Conservation (phyloP, 139 green algal genomes). For the Gonium pectorale region DNA sequence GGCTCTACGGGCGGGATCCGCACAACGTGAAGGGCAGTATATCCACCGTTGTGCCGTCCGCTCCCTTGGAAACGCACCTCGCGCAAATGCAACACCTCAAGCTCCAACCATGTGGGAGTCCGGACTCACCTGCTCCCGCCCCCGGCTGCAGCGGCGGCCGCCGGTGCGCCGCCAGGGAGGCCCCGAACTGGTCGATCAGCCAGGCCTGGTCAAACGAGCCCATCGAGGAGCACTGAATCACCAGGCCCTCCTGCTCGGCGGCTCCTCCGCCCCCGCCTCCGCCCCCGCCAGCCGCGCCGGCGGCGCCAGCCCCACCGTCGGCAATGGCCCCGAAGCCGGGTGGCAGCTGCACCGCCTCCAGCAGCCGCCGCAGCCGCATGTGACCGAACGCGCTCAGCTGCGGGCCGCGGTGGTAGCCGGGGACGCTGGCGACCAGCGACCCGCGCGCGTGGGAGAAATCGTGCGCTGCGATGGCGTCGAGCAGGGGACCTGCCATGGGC, state of each 20-base stretch:
- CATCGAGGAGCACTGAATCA: slow-evolving; percentile 80
- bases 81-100: no score
- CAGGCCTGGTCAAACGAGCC: slow-evolving; percentile 74
- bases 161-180: slow-evolving; percentile 59
- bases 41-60: no score
- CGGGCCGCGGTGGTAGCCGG: slow-evolving; percentile 66
- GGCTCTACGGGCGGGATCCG: no score
- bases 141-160: background rate
- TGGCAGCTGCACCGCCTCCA: slow-evolving; percentile 54
- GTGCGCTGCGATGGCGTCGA: slow-evolving; percentile 50
- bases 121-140: no score
- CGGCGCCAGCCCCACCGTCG: background rate
- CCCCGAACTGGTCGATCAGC: slow-evolving; percentile 73
- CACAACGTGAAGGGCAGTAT: no score
- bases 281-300: background rate
- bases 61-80: no score
- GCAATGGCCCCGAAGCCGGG: slow-evolving; percentile 43
- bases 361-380: slow-evolving; percentile 68
- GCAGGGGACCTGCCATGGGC: background rate
- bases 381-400: slow-evolving; percentile 71
- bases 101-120: no score
- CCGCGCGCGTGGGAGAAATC: slow-evolving; percentile 77
- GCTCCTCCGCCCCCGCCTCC: background rate
- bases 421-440: slow-evolving; percentile 66
- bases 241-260: slow-evolving; percentile 30